These are phyloP conservation scores for Neohortaea acidophila DNA, from an alignment of 495 filamentous ascomycete genomes.

Conservation along the genomic window DNA sequence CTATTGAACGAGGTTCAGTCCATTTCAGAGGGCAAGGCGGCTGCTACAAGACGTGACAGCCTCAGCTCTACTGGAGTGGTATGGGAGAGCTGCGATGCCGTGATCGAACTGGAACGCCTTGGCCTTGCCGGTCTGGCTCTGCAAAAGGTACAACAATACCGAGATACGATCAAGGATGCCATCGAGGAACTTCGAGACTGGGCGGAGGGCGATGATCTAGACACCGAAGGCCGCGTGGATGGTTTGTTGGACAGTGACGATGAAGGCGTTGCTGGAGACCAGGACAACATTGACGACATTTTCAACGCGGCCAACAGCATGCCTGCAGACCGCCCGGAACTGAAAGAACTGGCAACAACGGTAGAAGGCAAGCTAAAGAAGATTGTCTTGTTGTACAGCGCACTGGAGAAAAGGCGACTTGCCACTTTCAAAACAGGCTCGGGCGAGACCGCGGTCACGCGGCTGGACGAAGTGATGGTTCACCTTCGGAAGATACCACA, in stretches of 20 bases:
- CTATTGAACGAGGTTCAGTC: constrained; percentile 29
- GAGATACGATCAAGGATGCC: constrained; percentile 62
- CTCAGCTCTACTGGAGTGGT: constrained; percentile 44
- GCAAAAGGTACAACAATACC: constrained; percentile 34
- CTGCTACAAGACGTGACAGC: constrained; percentile 32
- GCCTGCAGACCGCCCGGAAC: constrained; percentile 39
- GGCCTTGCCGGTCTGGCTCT: constrained; percentile 40
- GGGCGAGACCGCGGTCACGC: constrained; percentile 2
- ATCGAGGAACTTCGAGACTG: constrained; percentile 74
- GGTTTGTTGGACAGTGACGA: constrained; percentile 32
- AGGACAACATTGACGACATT: constrained; percentile 30
- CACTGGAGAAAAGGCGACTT: constrained; percentile 44
- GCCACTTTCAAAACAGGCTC: constrained; percentile 30
- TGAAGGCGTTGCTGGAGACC: constrained; percentile 30
- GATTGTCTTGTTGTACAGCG: constrained; percentile 42
- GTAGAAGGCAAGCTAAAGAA: constrained; percentile 42
- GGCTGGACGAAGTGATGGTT: constrained; percentile 28
- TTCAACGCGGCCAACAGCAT: constrained; percentile 41
- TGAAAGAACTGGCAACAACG: constrained; percentile 41
- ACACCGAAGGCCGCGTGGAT: constrained; percentile 31
- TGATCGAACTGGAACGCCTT: constrained; percentile 43
- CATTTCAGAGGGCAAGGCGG: constrained; percentile 25
- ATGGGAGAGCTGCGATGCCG: constrained; percentile 59
- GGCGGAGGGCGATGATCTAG: constrained; percentile 38
- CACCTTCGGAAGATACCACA: constrained; percentile 31